Conservation (phyloP, 495 filamentous ascomycete genomes). For the Oidiodendron maius region DNA sequence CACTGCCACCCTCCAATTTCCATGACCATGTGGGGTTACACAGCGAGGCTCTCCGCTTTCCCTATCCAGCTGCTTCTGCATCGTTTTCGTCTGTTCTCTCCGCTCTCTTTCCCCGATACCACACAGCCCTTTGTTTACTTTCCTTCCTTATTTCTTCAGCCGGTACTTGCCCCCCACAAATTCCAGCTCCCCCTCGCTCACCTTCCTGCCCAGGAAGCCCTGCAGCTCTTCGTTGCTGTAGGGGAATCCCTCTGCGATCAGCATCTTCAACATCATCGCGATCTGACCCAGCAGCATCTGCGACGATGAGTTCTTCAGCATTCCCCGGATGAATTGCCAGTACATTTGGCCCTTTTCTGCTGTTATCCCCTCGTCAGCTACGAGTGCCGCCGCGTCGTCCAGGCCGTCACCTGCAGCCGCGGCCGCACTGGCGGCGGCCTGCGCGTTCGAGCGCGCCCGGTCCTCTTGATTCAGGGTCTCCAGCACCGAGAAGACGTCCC, state of each 20-base stretch:
- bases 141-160: constrained; percentile 49
- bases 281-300: constrained; percentile 74
- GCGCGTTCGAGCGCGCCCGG: constrained; percentile 27
- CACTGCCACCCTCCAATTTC: no score
- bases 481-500: constrained; percentile 55
- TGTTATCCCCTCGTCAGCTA: constrained; percentile 43
- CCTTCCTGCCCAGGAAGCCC: constrained; percentile 72
- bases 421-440: constrained; percentile 28
- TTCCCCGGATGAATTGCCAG: constrained; percentile 84
- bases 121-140: no score
- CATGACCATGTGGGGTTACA: no score
- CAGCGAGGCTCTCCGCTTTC: no score
- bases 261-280: constrained; percentile 88
- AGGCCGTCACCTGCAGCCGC: constrained; percentile 36
- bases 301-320: constrained; percentile 85
- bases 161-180: constrained; percentile 70
- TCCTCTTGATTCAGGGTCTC: constrained; percentile 53
- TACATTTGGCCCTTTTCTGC: constrained; percentile 78
- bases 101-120: no score
- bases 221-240: constrained; percentile 68
- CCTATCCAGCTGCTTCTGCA: no score
- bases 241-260: constrained; percentile 79
- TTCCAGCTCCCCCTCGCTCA: constrained; percentile 63
- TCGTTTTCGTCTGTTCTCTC: no score
- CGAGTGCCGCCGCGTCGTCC: constrained; percentile 37